A percentile compares a stretch with the other conserved stretches of the same genome.
phyloP scores from a whole-genome alignment of 2,329 filamentous ascomycete genomes.

The Westerdykella ornata region DNA sequence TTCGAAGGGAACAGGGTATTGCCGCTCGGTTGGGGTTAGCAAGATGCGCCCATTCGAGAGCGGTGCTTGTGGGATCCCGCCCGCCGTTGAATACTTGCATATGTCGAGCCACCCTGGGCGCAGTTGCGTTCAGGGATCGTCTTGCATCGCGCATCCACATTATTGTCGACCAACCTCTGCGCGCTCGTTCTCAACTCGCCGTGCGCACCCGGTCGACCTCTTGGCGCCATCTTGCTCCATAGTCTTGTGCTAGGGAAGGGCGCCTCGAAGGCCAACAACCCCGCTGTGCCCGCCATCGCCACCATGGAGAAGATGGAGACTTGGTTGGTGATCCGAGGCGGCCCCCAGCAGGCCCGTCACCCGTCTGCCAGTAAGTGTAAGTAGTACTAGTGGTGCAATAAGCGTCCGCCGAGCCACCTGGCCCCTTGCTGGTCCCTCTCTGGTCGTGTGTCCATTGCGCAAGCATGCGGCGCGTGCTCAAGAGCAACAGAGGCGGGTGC shows the following conservation, averaged over 20 bases:
- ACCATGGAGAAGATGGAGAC: not conserved
- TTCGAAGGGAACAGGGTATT: constrained; percentile 27
- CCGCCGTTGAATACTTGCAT: constrained; percentile 37
- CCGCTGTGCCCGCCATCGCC: not conserved
- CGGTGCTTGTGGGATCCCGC: constrained; percentile 35
- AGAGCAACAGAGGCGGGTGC: not conserved
- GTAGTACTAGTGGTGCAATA: constrained; percentile 1
- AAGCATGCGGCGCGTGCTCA: not conserved
- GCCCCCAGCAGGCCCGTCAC: not conserved
- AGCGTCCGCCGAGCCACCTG: not conserved
- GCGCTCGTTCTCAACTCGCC: not conserved
- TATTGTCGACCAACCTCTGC: constrained; percentile 6
- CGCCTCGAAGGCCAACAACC: not conserved
- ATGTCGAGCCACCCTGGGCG: constrained; percentile 28
- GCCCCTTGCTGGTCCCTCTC: too few species aligned
- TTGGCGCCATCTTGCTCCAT: not conserved
- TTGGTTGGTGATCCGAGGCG: not conserved
- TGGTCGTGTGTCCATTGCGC: not conserved
- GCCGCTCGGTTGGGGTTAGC: constrained; percentile 26
- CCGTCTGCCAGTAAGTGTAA: too few species aligned
- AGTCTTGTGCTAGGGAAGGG: not conserved
- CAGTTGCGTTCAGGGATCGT: constrained; percentile 32
- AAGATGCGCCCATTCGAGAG: constrained; percentile 27
- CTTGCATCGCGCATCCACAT: constrained; percentile 15
- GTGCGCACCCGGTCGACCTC: not conserved